phyloP scores from a whole-genome alignment of 2,329 filamentous ascomycete genomes.

The Chaetomium globosum region DNA sequence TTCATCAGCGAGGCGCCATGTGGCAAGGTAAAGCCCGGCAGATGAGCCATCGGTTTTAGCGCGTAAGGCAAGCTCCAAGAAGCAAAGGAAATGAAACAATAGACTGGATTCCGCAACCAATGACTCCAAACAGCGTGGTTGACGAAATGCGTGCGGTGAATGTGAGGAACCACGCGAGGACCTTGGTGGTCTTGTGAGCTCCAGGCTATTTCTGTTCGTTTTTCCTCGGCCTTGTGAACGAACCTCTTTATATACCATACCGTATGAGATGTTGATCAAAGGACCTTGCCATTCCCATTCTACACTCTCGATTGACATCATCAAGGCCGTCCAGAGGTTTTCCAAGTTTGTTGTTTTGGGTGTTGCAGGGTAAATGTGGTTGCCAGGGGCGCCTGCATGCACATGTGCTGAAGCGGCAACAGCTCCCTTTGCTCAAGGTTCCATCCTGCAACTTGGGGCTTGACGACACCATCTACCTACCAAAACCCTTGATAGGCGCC shows the following conservation, averaged over 20 bases:
- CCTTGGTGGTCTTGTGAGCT: constrained; percentile 1
- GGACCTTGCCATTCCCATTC: not conserved
- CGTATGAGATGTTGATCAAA: not conserved
- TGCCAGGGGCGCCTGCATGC: constrained; percentile 23
- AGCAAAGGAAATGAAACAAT: not conserved
- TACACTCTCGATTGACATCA: not conserved
- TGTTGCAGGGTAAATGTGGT: constrained; percentile 20
- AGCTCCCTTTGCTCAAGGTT: not conserved
- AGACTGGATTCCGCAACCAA: not conserved
- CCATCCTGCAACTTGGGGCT: constrained; percentile 7
- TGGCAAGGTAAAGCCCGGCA: not conserved
- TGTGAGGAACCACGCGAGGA: not conserved
- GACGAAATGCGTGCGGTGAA: not conserved
- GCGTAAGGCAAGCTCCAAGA: not conserved
- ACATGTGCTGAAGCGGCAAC: constrained; percentile 5
- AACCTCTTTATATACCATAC: not conserved
- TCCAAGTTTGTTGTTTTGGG: constrained; percentile 7
- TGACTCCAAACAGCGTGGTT: not conserved
- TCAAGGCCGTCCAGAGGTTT: not conserved
- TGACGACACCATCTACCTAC: not conserved
- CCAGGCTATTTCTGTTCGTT: not conserved
- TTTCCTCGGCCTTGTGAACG: not conserved
- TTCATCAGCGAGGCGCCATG: not conserved
- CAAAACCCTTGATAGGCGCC: constrained; percentile 13
- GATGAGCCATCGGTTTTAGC: not conserved